Evolutionary conservation across 352 stramenopile species (phyloP), one percentile per base, ranked within the genome.

Genomic region (Saprolegnia parasitica): DNA sequence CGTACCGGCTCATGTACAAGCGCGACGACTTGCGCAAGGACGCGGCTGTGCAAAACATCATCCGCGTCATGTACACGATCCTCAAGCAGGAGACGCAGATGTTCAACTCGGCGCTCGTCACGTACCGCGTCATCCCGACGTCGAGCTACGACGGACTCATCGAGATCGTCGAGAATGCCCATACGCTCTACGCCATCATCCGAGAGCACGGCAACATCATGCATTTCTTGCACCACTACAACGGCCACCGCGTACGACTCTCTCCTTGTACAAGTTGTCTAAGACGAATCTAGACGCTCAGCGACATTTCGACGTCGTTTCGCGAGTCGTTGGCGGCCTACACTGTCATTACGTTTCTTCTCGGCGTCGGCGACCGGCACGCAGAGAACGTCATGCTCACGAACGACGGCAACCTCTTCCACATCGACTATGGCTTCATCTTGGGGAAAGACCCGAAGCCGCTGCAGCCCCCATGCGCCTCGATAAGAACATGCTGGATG

Each of bases 401-500:
- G 39, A 91, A 92, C 45, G 90, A 93, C 72, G 98, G 98, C 13
- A 92, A 98, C 68, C 86, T 99, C 40, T 99, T 99, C 79, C 98
- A 99, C 73, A 99, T 99, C 74, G 97, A 98, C 81, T 99, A 99
- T 76, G 96, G 96, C 5, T 99, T 98, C 73, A 98, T 99, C 67
- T 89, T 99, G 68, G 97, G 97, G 49, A 92, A 96, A 66, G 97
- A 99, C 73, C 97, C 97, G 5, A 99, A 99, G 81, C 96, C 96
- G 26, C 78, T 99, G 65, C 96, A 98, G 67, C 96, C 97, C 94
- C 95, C 4, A 99, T 99, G 81, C 90, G 97, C 3, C 84, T 99
- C 0, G 98, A 98, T 45, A 90, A 96, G 55, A 91, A 90, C 73
- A 93, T 95, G 85, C 91, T 95, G 52, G 84, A 93, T 58, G 86